phyloP scores from a whole-genome alignment of 495 filamentous ascomycete genomes.

The Lasiosphaeria hispida region DNA sequence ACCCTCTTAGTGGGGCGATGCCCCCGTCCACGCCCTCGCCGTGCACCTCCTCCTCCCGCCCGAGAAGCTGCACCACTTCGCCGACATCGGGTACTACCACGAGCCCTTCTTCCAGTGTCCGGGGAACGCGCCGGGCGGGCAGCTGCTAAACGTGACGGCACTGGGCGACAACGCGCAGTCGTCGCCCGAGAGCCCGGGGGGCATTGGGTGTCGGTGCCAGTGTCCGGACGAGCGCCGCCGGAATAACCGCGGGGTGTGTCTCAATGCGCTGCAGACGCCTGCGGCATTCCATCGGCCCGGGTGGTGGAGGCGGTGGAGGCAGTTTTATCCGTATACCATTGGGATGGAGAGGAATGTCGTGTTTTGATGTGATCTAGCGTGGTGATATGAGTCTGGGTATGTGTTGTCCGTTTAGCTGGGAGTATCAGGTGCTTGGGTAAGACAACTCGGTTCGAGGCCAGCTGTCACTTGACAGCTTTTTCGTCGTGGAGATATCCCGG shows the following conservation, averaged over 20 bases:
- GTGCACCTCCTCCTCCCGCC: slow-evolving; percentile 47
- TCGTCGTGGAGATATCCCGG: no score
- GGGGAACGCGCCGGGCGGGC: slow-evolving; percentile 40
- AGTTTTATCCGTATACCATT: slow-evolving; percentile 4
- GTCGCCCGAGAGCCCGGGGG: slow-evolving; percentile 3
- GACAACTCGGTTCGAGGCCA: no score
- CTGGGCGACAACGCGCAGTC: not conserved
- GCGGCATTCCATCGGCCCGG: not conserved
- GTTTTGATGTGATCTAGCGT: no score
- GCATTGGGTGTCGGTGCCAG: slow-evolving; percentile 8
- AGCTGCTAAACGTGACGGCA: slow-evolving; percentile 22
- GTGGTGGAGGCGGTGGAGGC: not conserved
- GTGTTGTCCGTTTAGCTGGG: no score
- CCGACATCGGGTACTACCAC: slow-evolving; percentile 52
- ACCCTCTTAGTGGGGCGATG: slow-evolving; percentile 47
- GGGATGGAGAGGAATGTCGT: no score
- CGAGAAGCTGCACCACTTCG: slow-evolving; percentile 50
- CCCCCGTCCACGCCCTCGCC: slow-evolving; percentile 51
- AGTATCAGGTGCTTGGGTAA: no score
- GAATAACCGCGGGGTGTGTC: slow-evolving; percentile 8
- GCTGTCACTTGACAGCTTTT: no score
- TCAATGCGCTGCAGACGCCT: slow-evolving; percentile 6
- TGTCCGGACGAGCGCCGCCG: slow-evolving; percentile 5
- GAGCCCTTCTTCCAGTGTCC: slow-evolving; percentile 47
- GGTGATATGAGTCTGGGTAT: no score